Percentiles rank a stretch among this genome's conserved stretches.
Evolutionary conservation across 306 rosid genomes (phyloP).

Genomic region (Malus asiatica): DNA sequence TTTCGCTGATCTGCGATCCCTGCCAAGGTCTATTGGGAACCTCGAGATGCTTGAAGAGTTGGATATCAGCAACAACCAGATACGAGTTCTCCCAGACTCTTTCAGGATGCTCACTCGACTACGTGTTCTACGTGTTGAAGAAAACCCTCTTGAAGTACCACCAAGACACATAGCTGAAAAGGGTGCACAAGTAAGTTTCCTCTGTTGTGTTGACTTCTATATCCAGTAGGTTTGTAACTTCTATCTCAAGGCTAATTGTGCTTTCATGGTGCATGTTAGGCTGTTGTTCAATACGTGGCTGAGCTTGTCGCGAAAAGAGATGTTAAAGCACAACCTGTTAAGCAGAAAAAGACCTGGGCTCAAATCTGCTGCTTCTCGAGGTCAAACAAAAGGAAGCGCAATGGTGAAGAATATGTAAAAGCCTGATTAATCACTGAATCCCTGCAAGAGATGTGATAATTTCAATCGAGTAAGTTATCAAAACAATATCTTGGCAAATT

Average conservation of each 20-base stretch:
- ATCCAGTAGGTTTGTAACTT: background rate
- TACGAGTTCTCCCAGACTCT: conserved; percentile 69
- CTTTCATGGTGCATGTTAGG: conserved; percentile 44
- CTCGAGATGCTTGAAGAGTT: conserved; percentile 87
- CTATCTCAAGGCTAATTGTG: conserved; percentile 1
- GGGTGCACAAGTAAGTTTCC: conserved; percentile 69
- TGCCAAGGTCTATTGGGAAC: conserved; percentile 84
- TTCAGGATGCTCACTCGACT: conserved; percentile 58
- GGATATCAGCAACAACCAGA: conserved; percentile 87
- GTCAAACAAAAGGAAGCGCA: conserved; percentile 73
- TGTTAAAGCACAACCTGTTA: conserved; percentile 40
- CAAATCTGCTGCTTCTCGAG: conserved; percentile 60
- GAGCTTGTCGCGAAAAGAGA: conserved; percentile 54
- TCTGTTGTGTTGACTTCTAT: conserved; percentile 4
- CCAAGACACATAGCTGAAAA: conserved; percentile 65
- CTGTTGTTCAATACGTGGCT: conserved; percentile 81
- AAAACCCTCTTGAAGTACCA: conserved; percentile 88
- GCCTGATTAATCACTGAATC: conserved; percentile 33
- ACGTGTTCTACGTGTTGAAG: conserved; percentile 60
- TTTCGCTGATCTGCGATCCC: conserved; percentile 65
- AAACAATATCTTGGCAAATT: background rate
- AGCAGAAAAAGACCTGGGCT: conserved; percentile 75
- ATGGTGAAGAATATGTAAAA: conserved; percentile 40
- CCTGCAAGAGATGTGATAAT: conserved; percentile 7
- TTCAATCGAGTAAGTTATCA: conserved; percentile 38